Conservation (phyloP, 495 filamentous ascomycete genomes). For the Neurospora cerealis region DNA sequence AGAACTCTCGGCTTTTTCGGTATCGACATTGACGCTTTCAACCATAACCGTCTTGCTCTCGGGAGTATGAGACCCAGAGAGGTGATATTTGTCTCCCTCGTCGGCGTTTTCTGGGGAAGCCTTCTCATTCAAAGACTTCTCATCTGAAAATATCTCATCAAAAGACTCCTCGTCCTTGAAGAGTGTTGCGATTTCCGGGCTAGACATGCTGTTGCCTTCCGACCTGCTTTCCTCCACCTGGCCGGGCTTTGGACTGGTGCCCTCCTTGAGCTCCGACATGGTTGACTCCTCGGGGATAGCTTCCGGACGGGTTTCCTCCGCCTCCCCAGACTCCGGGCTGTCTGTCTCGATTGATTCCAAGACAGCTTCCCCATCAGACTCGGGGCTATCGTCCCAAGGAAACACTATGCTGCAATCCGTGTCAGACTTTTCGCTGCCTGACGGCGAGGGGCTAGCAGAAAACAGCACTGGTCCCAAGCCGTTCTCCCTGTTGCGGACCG, state of each 20-base stretch:
- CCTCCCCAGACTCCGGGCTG: background rate
- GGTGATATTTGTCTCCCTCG: background rate
- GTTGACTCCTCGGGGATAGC: background rate
- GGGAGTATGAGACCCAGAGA: background rate
- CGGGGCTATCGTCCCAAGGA: background rate
- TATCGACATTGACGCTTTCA: background rate
- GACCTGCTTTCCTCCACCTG: background rate
- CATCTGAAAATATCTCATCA: background rate
- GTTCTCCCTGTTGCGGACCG: background rate
- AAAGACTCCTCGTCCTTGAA: background rate
- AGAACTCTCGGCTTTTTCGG: background rate
- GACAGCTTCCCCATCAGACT: background rate
- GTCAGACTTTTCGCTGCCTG: background rate
- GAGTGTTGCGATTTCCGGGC: background rate
- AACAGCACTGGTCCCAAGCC: background rate
- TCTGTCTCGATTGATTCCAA: background rate
- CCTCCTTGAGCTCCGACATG: background rate
- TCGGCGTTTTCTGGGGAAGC: background rate
- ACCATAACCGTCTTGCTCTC: background rate
- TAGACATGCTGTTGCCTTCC: background rate
- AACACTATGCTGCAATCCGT: background rate
- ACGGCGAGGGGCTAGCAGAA: background rate
- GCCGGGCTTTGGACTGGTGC: background rate
- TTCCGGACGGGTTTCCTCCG: background rate
- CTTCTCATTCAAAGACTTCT: background rate